Percentiles rank a stretch among this genome's conserved stretches.
phyloP scores from a whole-genome alignment of 306 rosid genomes.

The Echinosophora koreensis region DNA sequence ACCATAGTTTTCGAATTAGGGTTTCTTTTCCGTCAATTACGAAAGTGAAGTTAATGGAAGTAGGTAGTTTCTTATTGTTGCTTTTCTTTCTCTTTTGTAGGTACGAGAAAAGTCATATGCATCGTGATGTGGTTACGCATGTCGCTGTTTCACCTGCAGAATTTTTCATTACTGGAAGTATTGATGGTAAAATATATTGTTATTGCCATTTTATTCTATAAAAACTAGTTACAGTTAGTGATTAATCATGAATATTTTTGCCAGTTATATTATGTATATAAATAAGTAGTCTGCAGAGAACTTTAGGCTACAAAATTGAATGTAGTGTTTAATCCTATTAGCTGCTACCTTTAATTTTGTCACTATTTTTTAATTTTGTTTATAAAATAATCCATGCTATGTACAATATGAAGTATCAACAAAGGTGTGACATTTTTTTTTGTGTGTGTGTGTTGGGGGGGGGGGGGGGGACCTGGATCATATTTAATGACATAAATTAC shows the following conservation, averaged over 20 bases:
- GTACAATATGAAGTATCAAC: constrained; percentile 1
- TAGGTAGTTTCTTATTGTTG: constrained; percentile 1
- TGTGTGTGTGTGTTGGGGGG: no score
- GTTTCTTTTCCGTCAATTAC: neutral
- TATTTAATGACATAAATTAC: constrained; percentile 23
- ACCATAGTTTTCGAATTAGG: constrained; percentile 37
- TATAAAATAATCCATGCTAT: constrained; percentile 1
- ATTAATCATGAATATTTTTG: neutral
- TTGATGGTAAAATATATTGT: constrained; percentile 67
- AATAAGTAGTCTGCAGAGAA: neutral
- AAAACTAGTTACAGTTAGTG: neutral
- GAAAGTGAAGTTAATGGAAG: no score
- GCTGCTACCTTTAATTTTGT: neutral
- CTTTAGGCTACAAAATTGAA: neutral
- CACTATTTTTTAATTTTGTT: neutral
- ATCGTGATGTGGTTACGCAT: constrained; percentile 94
- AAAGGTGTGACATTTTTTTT: neutral
- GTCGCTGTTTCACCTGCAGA: constrained; percentile 92
- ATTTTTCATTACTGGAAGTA: constrained; percentile 90
- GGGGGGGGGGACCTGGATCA: neutral
- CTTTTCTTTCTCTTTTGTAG: constrained; percentile 42
- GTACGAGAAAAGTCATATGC: constrained; percentile 99
- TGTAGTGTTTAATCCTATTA: constrained; percentile 14
- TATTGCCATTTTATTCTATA: neutral
- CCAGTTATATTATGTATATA: neutral